These are phyloP conservation scores for Obelidium mucronatum DNA, from an alignment of 192 early-diverging fungal species.

Conservation along the genomic window DNA sequence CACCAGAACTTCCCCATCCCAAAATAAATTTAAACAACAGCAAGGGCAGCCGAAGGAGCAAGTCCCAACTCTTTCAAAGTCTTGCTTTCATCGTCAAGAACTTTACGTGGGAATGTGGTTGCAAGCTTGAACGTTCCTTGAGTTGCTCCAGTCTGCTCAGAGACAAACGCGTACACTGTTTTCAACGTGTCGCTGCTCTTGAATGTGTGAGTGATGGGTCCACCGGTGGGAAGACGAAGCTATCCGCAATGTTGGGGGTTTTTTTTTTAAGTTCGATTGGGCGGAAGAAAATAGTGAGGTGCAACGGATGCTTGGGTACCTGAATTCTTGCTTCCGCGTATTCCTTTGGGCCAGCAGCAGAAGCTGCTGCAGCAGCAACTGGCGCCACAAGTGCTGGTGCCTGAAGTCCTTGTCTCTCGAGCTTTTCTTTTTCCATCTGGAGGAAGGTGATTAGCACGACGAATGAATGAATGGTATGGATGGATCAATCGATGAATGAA, in stretches of 20 bases:
- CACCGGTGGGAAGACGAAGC: conserved; percentile 64
- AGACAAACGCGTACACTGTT: conserved; percentile 66
- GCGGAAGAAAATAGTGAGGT: too few relatives aligned
- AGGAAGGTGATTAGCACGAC: too few relatives aligned
- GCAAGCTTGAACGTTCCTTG: conserved; percentile 64
- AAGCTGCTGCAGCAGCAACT: conserved; percentile 39
- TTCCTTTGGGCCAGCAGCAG: conserved; percentile 56
- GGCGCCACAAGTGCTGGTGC: background rate
- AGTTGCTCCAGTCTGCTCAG: conserved; percentile 39
- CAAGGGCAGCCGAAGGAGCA: conserved; percentile 68
- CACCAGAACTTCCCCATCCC: too few relatives aligned
- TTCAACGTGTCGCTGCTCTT: conserved; percentile 63
- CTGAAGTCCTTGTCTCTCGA: conserved; percentile 42
- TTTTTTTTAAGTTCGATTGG: too few relatives aligned
- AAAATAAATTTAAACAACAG: conserved; percentile 36
- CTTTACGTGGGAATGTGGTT: conserved; percentile 77
- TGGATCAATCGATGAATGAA: too few relatives aligned
- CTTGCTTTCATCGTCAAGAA: conserved; percentile 66
- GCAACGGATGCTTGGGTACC: conserved; percentile 52
- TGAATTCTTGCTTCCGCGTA: conserved; percentile 80
- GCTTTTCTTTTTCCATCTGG: conserved; percentile 44
- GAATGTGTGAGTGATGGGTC: conserved; percentile 69
- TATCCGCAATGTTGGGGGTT: conserved; percentile 28
- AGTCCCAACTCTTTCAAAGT: conserved; percentile 74
- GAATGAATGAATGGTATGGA: background rate